phyloP scores from a whole-genome alignment of 2,329 filamentous ascomycete species.

The Fusarium subglutinans region DNA sequence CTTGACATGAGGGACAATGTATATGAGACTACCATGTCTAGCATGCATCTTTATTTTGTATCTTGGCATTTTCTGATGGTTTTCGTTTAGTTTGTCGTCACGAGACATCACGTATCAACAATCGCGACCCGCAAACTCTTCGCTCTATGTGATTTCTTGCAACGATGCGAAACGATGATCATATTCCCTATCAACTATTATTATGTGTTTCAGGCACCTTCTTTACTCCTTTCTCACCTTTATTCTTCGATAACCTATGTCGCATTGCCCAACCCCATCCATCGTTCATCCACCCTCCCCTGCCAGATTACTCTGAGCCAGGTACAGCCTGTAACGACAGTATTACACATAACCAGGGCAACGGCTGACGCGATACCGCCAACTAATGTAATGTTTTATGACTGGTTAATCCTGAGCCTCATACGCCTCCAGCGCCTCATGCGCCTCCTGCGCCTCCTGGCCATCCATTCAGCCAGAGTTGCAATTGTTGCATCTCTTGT shows the following conservation, averaged over 20 bases:
- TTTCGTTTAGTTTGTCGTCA: neutral
- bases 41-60: rapidly evolving
- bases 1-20: rapidly evolving
- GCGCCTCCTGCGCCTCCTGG: no score
- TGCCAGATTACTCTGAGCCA: no score
- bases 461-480: no score
- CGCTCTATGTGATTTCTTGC: rapidly evolving
- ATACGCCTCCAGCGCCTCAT: no score
- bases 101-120: rapidly evolving
- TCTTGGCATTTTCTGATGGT: rapidly evolving
- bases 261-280: no score
- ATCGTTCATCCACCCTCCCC: neutral
- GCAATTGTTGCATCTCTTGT: no score
- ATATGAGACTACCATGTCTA: neutral
- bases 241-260: neutral
- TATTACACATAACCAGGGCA: neutral
- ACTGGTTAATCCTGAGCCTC: no score
- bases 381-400: no score
- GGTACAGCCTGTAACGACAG: no score
- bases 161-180: neutral
- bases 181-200: no score
- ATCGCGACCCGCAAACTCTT: neutral
- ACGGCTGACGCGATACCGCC: neutral
- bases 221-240: no score
- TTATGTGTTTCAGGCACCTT: rapidly evolving